These are phyloP conservation scores for Phytophthora kernoviae DNA, from an alignment of 352 stramenopile species.

Conservation along the genomic window DNA sequence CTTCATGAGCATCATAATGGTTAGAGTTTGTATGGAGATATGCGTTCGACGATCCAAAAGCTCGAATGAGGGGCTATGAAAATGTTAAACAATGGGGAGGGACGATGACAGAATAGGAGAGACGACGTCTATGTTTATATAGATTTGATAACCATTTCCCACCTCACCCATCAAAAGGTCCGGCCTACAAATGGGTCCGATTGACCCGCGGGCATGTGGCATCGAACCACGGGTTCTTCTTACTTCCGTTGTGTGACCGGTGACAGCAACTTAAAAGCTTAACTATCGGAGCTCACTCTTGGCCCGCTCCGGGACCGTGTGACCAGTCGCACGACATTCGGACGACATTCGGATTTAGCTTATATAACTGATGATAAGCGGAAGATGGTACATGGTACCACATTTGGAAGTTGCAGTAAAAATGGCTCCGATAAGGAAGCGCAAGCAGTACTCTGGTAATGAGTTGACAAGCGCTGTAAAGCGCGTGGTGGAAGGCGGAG, in stretches of 20 bases:
- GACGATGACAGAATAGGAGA: constrained; percentile 16
- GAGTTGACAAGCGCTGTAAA: constrained; percentile 15
- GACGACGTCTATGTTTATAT: constrained; percentile 24
- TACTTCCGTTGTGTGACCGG: too few species aligned
- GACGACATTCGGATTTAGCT: neutral
- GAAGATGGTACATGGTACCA: neutral
- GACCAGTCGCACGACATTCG: too few species aligned
- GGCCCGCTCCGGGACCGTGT: too few species aligned
- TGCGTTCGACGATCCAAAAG: constrained; percentile 30
- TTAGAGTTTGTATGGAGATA: neutral
- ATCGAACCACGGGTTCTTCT: too few species aligned
- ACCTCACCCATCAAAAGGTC: neutral
- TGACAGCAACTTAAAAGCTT: too few species aligned
- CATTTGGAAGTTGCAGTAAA: neutral
- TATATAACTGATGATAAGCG: neutral
- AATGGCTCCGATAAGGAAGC: constrained; percentile 5
- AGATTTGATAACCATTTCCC: neutral
- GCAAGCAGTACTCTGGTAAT: constrained; percentile 16
- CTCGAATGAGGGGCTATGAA: constrained; percentile 19
- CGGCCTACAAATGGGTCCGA: too few species aligned
- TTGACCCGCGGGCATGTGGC: too few species aligned
- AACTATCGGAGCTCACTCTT: too few species aligned
- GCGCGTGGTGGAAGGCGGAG: constrained; percentile 19
- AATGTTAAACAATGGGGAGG: constrained; percentile 27
- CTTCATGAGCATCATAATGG: constrained; percentile 26